Conservation (phyloP, 2,329 filamentous ascomycete species). For the Rhynchosporium agropyri region DNA sequence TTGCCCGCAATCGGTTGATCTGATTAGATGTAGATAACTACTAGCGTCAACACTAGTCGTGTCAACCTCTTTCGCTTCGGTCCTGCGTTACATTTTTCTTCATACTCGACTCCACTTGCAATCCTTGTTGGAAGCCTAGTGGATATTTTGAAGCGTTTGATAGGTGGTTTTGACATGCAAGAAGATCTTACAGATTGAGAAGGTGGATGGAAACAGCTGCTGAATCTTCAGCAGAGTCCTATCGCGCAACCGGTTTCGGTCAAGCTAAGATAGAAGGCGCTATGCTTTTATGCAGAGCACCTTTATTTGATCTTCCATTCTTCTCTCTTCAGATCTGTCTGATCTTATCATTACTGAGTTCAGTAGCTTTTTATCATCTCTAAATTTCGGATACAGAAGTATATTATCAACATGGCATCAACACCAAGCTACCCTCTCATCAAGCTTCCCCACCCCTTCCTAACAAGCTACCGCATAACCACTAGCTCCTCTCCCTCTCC, state of each 20-base stretch:
- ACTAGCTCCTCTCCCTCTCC: conserved; percentile 16
- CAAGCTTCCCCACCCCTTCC: conserved; percentile 30
- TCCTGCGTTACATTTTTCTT: neutral
- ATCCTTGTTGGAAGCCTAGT: neutral
- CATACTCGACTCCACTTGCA: neutral
- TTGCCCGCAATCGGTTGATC: conserved; percentile 1
- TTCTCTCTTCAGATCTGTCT: neutral
- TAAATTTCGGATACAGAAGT: too few species aligned
- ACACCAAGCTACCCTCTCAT: conserved; percentile 28
- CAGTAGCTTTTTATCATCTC: neutral
- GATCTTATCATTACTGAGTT: neutral
- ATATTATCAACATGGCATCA: conserved; percentile 1
- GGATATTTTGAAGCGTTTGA: neutral
- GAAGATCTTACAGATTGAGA: neutral
- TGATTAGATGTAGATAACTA: conserved; percentile 9
- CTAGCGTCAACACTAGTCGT: neutral
- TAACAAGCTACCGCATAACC: conserved; percentile 32
- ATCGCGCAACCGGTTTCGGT: neutral
- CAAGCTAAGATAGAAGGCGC: neutral
- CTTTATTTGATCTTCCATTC: neutral
- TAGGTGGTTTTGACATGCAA: neutral
- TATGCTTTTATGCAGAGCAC: conserved; percentile 4
- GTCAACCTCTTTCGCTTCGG: neutral
- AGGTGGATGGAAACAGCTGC: neutral
- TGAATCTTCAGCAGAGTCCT: too few species aligned